Percentiles rank a stretch among this genome's conserved stretches.
phyloP scores from a whole-genome alignment of 2,329 filamentous ascomycete species.

The Cadophora malorum region DNA sequence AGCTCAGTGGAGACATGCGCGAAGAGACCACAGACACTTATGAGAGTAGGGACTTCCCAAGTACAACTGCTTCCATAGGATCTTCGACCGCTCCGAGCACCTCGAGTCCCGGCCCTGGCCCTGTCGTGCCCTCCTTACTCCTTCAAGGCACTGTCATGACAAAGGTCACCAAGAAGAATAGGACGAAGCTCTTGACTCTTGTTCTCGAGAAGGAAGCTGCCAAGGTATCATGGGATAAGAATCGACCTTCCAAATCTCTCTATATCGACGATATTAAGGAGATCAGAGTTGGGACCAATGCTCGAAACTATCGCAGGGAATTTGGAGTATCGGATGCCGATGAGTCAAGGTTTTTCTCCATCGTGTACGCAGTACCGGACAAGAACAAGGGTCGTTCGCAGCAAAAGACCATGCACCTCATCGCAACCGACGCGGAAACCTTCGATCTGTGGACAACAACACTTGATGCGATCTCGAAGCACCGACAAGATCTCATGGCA shows the following conservation, averaged over 20 bases:
- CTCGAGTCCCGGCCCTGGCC: constrained; percentile 56
- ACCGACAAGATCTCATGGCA: constrained; percentile 88
- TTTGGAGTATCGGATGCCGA: constrained; percentile 71
- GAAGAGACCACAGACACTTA: constrained; percentile 52
- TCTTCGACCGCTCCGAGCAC: constrained; percentile 51
- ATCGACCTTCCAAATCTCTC: constrained; percentile 79
- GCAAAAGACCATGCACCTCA: constrained; percentile 84
- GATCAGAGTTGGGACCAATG: constrained; percentile 82
- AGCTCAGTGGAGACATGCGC: constrained; percentile 56
- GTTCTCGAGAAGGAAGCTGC: constrained; percentile 82
- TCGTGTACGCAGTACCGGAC: constrained; percentile 82
- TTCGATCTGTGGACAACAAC: constrained; percentile 84
- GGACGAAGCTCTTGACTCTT: constrained; percentile 72
- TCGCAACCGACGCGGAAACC: constrained; percentile 75
- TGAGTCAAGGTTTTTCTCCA: constrained; percentile 83
- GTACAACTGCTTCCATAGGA: constrained; percentile 55
- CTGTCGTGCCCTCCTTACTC: constrained; percentile 77
- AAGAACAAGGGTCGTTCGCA: constrained; percentile 69
- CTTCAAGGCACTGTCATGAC: constrained; percentile 78
- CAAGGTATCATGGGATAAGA: constrained; percentile 87
- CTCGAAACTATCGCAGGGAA: constrained; percentile 88
- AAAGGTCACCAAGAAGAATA: constrained; percentile 83
- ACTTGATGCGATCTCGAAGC: constrained; percentile 81
- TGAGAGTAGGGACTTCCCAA: constrained; percentile 56
- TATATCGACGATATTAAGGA: constrained; percentile 96